These are phyloP conservation scores for Codiaeum variegatum DNA, from an alignment of 441 rosid genomes.

Conservation along the genomic window DNA sequence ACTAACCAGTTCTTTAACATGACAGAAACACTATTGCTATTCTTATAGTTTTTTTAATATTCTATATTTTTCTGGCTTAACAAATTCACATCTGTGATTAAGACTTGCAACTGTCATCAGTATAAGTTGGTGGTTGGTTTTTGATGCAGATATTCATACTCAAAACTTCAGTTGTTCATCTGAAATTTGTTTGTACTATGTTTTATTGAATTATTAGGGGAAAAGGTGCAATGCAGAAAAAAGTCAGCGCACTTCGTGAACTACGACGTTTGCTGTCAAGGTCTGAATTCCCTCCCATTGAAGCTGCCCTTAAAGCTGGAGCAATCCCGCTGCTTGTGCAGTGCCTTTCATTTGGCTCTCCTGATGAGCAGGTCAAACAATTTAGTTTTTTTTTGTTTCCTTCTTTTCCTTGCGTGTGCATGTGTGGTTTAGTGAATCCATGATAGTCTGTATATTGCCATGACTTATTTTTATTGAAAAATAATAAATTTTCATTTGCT, in stretches of 20 bases:
- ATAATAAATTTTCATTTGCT: background rate
- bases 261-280: slow-evolving; percentile 79
- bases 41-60: background rate
- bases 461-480: background rate
- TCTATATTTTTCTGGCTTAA: background rate
- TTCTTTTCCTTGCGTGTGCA: too few relatives aligned
- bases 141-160: background rate
- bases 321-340: slow-evolving; percentile 78
- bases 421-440: background rate
- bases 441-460: background rate
- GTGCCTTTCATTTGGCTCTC: slow-evolving; percentile 86
- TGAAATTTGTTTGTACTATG: slow-evolving; percentile 14
- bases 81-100: too few relatives aligned
- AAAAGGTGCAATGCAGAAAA: slow-evolving; percentile 87
- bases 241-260: slow-evolving; percentile 71
- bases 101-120: background rate
- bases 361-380: slow-evolving; percentile 73
- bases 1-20: too few relatives aligned
- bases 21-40: background rate
- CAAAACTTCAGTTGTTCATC: background rate
- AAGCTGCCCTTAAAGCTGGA: slow-evolving; percentile 74
- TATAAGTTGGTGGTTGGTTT: slow-evolving; percentile 2
- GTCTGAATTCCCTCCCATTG: slow-evolving; percentile 80
- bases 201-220: slow-evolving; percentile 44
- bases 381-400: slow-evolving; percentile 18